Evolutionary conservation across 2,329 filamentous ascomycete species (phyloP), one percentile per base, ranked within the genome.

Genomic region (Botrytis porri): DNA sequence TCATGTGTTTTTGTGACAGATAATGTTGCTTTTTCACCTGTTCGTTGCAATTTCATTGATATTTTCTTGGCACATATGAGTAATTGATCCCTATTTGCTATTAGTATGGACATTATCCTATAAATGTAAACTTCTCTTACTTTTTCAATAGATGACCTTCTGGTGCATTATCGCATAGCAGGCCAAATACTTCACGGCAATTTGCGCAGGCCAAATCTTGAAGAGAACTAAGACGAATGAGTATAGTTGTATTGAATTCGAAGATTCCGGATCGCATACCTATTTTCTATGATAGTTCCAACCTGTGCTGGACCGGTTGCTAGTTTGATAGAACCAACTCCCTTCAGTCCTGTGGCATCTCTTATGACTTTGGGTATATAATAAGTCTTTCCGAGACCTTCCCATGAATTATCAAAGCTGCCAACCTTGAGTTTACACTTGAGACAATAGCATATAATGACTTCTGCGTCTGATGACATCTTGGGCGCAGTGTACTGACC

Each of bases 341-440:
- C 73, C 69, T 77, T 74, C 39, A 81, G 75, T 22, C 79, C 80
- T 61, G 65, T 70, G 20, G 43, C 66, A 62, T 72, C 60, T 35
- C 74, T 74, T 4, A 75, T 69, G 71, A 78, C 74, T 25, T 77
- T 73, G 39, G 80, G 79, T 48, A 75, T 79, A 59, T 75, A 78
- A 71, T 81, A 80, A 14, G 74, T 78, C 60, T 78, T 81, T 20
- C 80, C 80, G 59, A 81, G 79, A 8, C 74, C 75, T 73, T 77
- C 77, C 79, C 80, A 81, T 2, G 75, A 75, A 64, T 81, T 81
- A 41, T 73, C 71, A 61, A 80, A 80, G 54, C 73, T 73, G 1
- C 77, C 80, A 32, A 81, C 59, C 45, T 78, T 75, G 14, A 72
- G 67, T 20, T 76, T 74, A 72, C 80, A 81, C 35, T 78, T 75